A percentile compares a stretch with the other conserved stretches of the same genome.
These are phyloP conservation scores for Furcasterigmium sp. DNA, from an alignment of 2,329 filamentous ascomycete species.

Conservation along the genomic window DNA sequence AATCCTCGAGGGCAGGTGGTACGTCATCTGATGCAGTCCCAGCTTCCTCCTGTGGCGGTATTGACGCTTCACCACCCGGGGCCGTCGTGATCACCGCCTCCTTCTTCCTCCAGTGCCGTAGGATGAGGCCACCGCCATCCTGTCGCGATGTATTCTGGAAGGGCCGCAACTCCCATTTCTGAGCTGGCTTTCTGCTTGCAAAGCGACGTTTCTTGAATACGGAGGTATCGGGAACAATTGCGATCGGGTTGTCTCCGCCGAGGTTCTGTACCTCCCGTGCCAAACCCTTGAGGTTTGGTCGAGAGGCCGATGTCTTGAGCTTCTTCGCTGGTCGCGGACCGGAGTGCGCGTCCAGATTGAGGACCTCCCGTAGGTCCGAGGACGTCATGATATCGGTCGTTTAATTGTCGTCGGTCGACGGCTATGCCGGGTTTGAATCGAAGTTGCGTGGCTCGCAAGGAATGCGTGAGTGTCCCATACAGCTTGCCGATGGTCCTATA, in stretches of 20 bases:
- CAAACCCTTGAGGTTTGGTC: slow-evolving; percentile 56
- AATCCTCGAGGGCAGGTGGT: slow-evolving; percentile 41
- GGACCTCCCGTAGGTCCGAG: slow-evolving; percentile 81
- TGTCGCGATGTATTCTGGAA: slow-evolving; percentile 74
- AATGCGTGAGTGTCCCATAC: too few relatives aligned
- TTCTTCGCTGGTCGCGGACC: slow-evolving; percentile 64
- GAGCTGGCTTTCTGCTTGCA: slow-evolving; percentile 48
- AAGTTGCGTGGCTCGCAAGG: too few relatives aligned
- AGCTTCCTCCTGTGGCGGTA: slow-evolving; percentile 17
- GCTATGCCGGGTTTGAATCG: too few relatives aligned
- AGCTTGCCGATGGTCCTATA: too few relatives aligned
- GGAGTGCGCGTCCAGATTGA: slow-evolving; percentile 61
- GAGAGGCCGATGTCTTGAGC: slow-evolving; percentile 59
- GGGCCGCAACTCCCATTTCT: slow-evolving; percentile 60
- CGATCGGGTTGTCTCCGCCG: slow-evolving; percentile 61
- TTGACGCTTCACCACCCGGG: slow-evolving; percentile 21
- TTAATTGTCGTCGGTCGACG: not conserved
- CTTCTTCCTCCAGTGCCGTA: slow-evolving; percentile 78
- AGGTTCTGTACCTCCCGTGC: slow-evolving; percentile 62
- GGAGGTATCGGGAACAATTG: slow-evolving; percentile 56
- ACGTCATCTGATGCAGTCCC: slow-evolving; percentile 11
- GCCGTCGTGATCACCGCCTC: slow-evolving; percentile 31
- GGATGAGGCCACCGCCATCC: slow-evolving; percentile 56
- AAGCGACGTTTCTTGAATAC: slow-evolving; percentile 56
- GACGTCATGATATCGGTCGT: slow-evolving; percentile 53